Conservation (phyloP, 495 filamentous ascomycete species). For the Aspergillus campestris region DNA sequence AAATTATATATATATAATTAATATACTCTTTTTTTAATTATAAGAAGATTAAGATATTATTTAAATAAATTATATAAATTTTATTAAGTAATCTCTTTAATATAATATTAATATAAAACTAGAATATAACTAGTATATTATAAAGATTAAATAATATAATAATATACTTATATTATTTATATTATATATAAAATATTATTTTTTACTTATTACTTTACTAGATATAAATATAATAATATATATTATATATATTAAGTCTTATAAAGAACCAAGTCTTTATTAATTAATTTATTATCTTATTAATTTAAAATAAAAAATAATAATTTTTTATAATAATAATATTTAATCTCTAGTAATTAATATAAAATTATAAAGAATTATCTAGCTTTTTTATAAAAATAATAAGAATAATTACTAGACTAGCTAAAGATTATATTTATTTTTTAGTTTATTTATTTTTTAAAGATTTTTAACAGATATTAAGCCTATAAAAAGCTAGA, state of each 20-base stretch:
- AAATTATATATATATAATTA: constrained; percentile 10
- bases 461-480: background rate
- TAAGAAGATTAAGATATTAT: constrained; percentile 29
- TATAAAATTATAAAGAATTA: background rate
- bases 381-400: constrained; percentile 1
- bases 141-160: background rate
- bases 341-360: background rate
- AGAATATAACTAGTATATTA: background rate
- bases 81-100: constrained; percentile 1
- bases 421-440: constrained; percentile 9
- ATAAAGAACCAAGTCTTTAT: constrained; percentile 11
- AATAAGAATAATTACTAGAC: constrained; percentile 3
- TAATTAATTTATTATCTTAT: constrained; percentile 1
- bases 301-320: background rate
- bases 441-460: constrained; percentile 8
- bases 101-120: background rate
- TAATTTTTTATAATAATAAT: constrained; percentile 1
- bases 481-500: background rate
- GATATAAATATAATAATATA: constrained; percentile 1
- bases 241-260: constrained; percentile 28
- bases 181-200: background rate
- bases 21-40: constrained; percentile 16
- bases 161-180: constrained; percentile 4
- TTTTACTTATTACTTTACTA: background rate
- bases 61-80: constrained; percentile 22